Percentiles rank a stretch among this genome's conserved stretches.
Conservation (phyloP, 306 rosid genomes). For the Quercus gilva region DNA sequence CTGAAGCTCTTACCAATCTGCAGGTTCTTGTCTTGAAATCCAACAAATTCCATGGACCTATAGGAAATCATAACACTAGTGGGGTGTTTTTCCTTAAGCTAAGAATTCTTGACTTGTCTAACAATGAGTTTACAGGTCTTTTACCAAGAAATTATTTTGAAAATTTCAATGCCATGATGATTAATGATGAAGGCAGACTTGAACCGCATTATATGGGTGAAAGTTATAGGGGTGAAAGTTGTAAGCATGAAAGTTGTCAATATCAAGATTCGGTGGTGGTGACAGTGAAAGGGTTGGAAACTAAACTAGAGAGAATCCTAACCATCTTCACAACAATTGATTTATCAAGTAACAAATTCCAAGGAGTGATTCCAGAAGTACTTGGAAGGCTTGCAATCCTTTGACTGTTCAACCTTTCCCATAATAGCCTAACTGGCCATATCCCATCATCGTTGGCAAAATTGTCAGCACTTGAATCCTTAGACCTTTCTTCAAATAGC, state of each 20-base stretch:
- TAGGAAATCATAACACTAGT: neutral
- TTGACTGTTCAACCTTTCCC: constrained; percentile 29
- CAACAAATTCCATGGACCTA: constrained; percentile 33
- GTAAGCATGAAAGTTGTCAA: too few relatives aligned
- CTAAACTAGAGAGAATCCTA: neutral
- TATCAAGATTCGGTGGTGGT: constrained; percentile 9
- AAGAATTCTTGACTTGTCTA: constrained; percentile 33
- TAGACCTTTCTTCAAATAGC: constrained; percentile 40
- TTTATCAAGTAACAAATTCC: constrained; percentile 36
- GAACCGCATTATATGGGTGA: too few relatives aligned
- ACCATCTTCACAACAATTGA: constrained; percentile 29
- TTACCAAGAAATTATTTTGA: too few relatives aligned
- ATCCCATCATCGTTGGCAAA: constrained; percentile 27
- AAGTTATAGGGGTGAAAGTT: too few relatives aligned
- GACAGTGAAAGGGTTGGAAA: too few relatives aligned
- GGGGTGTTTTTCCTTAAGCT: constrained; percentile 8
- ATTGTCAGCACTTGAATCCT: constrained; percentile 26
- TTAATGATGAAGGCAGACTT: too few relatives aligned
- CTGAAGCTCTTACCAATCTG: constrained; percentile 17
- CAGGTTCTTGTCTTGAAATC: constrained; percentile 33
- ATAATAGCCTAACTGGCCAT: constrained; percentile 27
- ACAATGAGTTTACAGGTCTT: constrained; percentile 18
- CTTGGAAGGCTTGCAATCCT: constrained; percentile 24
- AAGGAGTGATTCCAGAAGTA: constrained; percentile 24
- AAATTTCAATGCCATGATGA: too few relatives aligned